Conservation (phyloP, 225 moss, liverwort and hornwort species). For the Physcomitrellopsis africana region DNA sequence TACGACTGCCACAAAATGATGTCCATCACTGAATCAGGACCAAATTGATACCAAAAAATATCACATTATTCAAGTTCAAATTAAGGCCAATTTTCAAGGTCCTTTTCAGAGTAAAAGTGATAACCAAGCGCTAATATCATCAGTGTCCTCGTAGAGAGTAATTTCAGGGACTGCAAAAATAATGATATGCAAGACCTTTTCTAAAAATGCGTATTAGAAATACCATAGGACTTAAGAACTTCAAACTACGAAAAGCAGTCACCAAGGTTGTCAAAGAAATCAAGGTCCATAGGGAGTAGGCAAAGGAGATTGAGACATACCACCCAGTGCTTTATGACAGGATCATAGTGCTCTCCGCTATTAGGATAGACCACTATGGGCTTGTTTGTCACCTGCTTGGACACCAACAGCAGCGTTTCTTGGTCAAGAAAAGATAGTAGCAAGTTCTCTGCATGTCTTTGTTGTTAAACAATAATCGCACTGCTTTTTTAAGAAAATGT, state of each 20-base stretch:
- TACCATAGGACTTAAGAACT: not conserved
- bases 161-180: too few species aligned
- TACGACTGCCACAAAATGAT: not conserved
- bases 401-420: not conserved
- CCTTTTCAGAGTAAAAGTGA: too few species aligned
- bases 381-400: conserved; percentile 79
- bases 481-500: too few species aligned
- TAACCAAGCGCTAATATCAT: not conserved
- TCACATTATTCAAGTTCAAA: not conserved
- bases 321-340: conserved; percentile 81
- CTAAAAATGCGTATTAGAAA: not conserved
- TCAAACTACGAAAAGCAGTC: conserved; percentile 8
- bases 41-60: not conserved
- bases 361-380: conserved; percentile 96
- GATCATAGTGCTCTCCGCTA: conserved; percentile 91
- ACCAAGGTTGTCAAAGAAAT: not conserved
- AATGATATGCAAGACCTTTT: too few species aligned
- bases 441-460: not conserved
- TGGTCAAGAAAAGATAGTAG: not conserved
- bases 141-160: too few species aligned
- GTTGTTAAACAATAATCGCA: not conserved
- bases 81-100: not conserved
- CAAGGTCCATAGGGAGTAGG: not conserved
- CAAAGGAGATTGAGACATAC: conserved; percentile 57
- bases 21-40: not conserved